A percentile compares a stretch with the other conserved stretches of the same genome.
phyloP scores from a whole-genome alignment of 192 early-diverging fungal genomes.

The Spizellomyces punctatus region DNA sequence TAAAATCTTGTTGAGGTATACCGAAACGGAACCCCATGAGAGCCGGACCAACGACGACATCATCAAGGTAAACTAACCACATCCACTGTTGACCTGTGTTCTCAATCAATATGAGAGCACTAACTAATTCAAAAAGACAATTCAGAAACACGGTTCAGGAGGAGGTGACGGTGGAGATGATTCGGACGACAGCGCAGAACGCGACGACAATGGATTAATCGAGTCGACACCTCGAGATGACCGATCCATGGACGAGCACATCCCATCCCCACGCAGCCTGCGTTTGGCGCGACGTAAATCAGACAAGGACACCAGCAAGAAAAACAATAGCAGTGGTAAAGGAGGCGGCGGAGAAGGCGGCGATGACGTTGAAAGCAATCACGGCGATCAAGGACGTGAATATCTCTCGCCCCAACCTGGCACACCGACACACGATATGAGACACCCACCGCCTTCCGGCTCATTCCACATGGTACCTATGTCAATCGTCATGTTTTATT shows the following conservation, averaged over 20 bases:
- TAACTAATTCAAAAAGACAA: not conserved
- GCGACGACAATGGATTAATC: not conserved
- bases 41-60: constrained; percentile 16
- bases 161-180: not conserved
- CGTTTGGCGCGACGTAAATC: too few species aligned
- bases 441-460: not conserved
- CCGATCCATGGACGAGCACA: too few species aligned
- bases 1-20: constrained; percentile 85
- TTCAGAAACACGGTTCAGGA: not conserved
- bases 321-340: too few species aligned
- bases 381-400: not conserved
- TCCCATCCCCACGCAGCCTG: too few species aligned
- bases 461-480: not conserved
- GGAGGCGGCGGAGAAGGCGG: too few species aligned
- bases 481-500: not conserved
- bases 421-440: not conserved
- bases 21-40: constrained; percentile 51
- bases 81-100: not conserved
- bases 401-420: not conserved
- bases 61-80: constrained; percentile 4
- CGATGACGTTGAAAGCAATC: not conserved
- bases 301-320: too few species aligned
- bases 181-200: constrained; percentile 1
- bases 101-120: not conserved
- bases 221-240: too few species aligned